phyloP scores from a whole-genome alignment of 140 eudicot genomes.

The Flaveria floridana region DNA sequence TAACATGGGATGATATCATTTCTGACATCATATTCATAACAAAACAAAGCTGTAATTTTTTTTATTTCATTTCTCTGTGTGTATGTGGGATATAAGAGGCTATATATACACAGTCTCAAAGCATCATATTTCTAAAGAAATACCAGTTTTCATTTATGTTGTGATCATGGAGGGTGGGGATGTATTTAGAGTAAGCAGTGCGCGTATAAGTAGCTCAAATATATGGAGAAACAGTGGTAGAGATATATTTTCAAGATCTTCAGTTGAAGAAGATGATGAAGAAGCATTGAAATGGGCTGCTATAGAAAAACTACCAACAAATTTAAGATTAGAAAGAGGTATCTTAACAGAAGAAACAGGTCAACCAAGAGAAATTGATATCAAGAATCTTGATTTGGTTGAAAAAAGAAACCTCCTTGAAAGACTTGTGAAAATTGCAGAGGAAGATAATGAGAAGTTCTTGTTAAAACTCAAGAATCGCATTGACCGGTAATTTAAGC shows the following conservation, averaged over 20 bases:
- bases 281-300: conserved; percentile 82
- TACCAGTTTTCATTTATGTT: conserved; percentile 17
- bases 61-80: neutral
- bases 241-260: conserved; percentile 70
- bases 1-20: conserved; percentile 50
- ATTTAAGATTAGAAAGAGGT: conserved; percentile 58
- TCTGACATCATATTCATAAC: conserved; percentile 44
- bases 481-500: conserved; percentile 57
- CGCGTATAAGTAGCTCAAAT: conserved; percentile 69
- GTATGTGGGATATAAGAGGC: conserved; percentile 23
- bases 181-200: conserved; percentile 59
- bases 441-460: conserved; percentile 67
- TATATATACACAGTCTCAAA: conserved; percentile 36
- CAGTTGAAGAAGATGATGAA: conserved; percentile 64
- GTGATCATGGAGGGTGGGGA: conserved; percentile 58
- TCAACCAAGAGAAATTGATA: conserved; percentile 51
- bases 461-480: conserved; percentile 64
- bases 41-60: conserved; percentile 33
- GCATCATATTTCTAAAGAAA: conserved; percentile 19
- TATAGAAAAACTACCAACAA: conserved; percentile 60
- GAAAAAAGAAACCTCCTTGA: conserved; percentile 56
- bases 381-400: conserved; percentile 51
- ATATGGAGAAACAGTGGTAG: conserved; percentile 76
- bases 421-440: conserved; percentile 64
- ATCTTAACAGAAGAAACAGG: conserved; percentile 52